Evolutionary conservation across 352 stramenopile species (phyloP).

Genomic region (Phytophthora megakarya): DNA sequence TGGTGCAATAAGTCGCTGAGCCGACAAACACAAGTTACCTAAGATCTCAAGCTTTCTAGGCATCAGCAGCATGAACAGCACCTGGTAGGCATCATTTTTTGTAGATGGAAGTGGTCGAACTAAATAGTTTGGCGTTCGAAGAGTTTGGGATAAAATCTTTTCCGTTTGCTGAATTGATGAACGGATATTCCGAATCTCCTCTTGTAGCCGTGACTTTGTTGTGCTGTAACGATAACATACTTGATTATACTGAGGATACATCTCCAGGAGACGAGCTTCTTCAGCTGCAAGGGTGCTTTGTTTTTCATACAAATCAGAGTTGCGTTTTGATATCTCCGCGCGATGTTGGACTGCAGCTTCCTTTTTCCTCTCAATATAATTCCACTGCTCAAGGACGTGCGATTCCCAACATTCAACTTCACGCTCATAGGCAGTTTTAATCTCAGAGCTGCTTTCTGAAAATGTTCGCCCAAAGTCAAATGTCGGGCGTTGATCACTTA

Average conservation of each 20-base stretch:
- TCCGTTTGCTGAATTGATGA: conserved; percentile 4
- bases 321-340: too few species aligned
- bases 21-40: conserved; percentile 38
- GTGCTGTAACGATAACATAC: too few species aligned
- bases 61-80: conserved; percentile 54
- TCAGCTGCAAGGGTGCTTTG: too few species aligned
- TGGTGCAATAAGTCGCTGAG: conserved; percentile 42
- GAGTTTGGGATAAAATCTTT: conserved; percentile 28
- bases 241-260: too few species aligned
- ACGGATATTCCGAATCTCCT: too few species aligned
- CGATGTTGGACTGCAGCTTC: too few species aligned
- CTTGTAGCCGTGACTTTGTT: too few species aligned
- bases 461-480: conserved; percentile 43
- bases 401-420: conserved; percentile 25
- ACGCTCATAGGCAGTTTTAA: conserved; percentile 13
- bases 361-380: too few species aligned
- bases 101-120: conserved; percentile 40
- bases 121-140: too few species aligned
- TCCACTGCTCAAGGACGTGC: conserved; percentile 5
- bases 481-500: conserved; percentile 45
- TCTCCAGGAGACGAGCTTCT: too few species aligned
- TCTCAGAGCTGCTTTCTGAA: conserved; percentile 7
- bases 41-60: conserved; percentile 46
- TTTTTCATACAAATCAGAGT: too few species aligned
- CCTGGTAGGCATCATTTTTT: conserved; percentile 26